Evolutionary conservation across 495 filamentous ascomycete genomes (phyloP), one percentile per base, ranked within the genome.

Genomic region (Pyrenula aspistea): DNA sequence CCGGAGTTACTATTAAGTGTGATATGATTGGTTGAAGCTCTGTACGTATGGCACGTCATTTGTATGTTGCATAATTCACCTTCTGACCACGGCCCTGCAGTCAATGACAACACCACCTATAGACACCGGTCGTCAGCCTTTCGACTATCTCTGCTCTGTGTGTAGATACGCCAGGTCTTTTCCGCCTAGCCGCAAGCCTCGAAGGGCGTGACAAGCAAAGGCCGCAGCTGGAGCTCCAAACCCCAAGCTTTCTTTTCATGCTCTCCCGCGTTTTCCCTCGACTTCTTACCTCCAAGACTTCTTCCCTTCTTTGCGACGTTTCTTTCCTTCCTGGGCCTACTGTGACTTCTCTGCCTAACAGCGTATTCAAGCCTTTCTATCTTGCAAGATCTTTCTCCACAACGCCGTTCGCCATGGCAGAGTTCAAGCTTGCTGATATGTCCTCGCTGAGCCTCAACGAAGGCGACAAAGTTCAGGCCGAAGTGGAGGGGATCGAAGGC

Each of bases 371-470:
- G 31, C 31, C 31, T 8, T 42, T 42, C 8, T 15, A 4, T 8
- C 31, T 15, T 4, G 15, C 31, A 4, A 42, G 15, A 15, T 15
- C 31, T 15, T 42, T 52, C 20, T 56, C 57, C n/a, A 58, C 60
- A 22, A 50, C 58, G 12, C 8, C 62, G 51, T 69, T 57, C 51
- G 84, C 83, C 79, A 71, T 75, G 1, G 69, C 86, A 56, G 87
- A 95, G 75, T 96, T 85, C 74, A 94, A 89, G 66, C 78, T 98
- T 61, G 95, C 93, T 64, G 84, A 77, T 56, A 73, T 96, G 53
- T 76, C 79, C 24, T 83, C 83, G 57, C 74, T 94, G 23, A 56
- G 67, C 1, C 68, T 96, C 36, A 77, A 84, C 65, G 81, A 83
- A 51, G 81, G 86, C 1, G 86, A 96, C 54, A 98, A 95, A 74